Evolutionary conservation across 1,139 yeast species (phyloP).

Genomic region (Geotrichum fermentans): DNA sequence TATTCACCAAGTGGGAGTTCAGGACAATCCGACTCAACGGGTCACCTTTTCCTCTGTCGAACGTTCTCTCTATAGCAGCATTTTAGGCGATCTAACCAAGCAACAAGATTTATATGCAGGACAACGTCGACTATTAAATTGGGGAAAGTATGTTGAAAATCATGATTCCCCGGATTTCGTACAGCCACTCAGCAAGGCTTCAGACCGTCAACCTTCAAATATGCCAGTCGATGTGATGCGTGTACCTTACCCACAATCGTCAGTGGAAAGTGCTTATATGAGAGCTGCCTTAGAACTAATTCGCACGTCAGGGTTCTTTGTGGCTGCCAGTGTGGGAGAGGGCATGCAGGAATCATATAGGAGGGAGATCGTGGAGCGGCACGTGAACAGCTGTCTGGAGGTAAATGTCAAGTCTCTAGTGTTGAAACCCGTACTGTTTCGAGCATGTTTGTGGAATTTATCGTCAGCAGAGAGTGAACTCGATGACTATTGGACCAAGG

Average conservation of each 20-base stretch:
- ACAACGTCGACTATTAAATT: background rate
- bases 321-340: constrained; percentile 9
- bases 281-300: constrained; percentile 10
- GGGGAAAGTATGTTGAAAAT: constrained; percentile 12
- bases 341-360: background rate
- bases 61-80: constrained; percentile 4
- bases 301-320: constrained; percentile 11
- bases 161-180: constrained; percentile 9
- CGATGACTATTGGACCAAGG: constrained; percentile 20
- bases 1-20: constrained; percentile 11
- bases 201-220: background rate
- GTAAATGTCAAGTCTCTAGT: constrained; percentile 8
- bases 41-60: constrained; percentile 5
- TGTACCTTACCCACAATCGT: constrained; percentile 15
- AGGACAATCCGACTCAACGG: constrained; percentile 7
- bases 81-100: constrained; percentile 3
- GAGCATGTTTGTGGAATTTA: constrained; percentile 19
- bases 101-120: background rate
- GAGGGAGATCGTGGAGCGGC: constrained; percentile 1
- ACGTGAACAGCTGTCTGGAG: constrained; percentile 3
- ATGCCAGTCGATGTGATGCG: constrained; percentile 1
- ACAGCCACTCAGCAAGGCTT: background rate
- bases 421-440: constrained; percentile 11
- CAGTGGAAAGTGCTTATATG: constrained; percentile 8
- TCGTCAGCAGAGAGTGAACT: background rate